A percentile compares a stretch with the other conserved stretches of the same genome.
Conservation (phyloP, 257 asterid species). For the Solanum peruvianum region DNA sequence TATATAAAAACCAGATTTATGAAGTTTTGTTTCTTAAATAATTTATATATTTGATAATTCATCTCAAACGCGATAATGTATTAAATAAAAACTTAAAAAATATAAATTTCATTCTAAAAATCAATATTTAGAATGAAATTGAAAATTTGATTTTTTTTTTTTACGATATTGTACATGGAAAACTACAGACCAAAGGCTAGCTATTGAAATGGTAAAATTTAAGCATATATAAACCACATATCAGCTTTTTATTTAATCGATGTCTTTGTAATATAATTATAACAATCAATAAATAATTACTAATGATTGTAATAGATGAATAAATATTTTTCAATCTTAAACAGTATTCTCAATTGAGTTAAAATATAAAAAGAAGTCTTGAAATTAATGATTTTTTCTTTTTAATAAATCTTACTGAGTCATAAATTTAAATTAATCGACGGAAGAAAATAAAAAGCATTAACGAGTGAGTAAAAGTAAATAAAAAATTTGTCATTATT, state of each 20-base stretch:
- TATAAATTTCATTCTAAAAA: too few species aligned
- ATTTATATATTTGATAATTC: not conserved
- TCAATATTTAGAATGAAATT: not conserved
- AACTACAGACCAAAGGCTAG: not conserved
- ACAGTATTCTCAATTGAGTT: not conserved
- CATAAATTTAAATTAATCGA: fast-evolving
- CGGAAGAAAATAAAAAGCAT: not conserved
- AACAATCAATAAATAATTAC: fast-evolving
- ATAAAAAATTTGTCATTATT: not conserved
- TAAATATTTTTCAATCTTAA: not conserved
- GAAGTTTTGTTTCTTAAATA: not conserved
- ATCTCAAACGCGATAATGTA: not conserved
- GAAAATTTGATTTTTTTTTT: not conserved
- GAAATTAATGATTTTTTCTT: too few species aligned
- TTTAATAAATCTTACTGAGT: not conserved
- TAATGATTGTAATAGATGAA: not conserved
- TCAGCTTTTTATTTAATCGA: not conserved
- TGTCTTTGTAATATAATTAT: not conserved
- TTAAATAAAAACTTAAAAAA: not conserved
- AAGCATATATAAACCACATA: not conserved
- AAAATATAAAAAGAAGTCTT: too few species aligned
- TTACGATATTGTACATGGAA: not conserved
- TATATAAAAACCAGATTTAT: not conserved
- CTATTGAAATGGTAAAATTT: not conserved
- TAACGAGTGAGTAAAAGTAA: not conserved